A percentile compares a stretch with the other conserved stretches of the same genome.
phyloP scores from a whole-genome alignment of 805 yeast species.

The Ogataea neopini region DNA sequence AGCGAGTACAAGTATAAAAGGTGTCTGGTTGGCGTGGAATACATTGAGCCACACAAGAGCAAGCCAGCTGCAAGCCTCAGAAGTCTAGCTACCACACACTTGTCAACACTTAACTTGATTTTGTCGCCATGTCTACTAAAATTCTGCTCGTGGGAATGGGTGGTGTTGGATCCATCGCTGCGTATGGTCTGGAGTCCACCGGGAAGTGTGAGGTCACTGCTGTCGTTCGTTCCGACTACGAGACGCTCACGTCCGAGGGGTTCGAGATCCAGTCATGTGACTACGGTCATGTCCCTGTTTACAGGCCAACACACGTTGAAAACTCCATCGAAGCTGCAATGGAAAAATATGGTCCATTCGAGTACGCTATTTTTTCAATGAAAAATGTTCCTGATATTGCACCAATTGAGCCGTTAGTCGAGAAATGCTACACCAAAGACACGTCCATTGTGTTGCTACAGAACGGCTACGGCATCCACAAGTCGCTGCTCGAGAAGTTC shows the following conservation, averaged over 20 bases:
- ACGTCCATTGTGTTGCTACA: slow-evolving; percentile 41
- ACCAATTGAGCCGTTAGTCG: slow-evolving; percentile 41
- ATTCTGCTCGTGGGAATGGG: slow-evolving; percentile 78
- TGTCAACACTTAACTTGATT: no score
- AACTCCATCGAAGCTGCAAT: slow-evolving; percentile 49
- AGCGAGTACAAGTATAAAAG: not conserved
- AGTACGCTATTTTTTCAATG: slow-evolving; percentile 60
- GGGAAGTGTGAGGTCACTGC: slow-evolving; percentile 55
- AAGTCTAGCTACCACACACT: no score
- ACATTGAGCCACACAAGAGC: no score
- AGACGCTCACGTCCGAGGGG: slow-evolving; percentile 51
- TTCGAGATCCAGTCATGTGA: slow-evolving; percentile 60
- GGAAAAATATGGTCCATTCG: slow-evolving; percentile 41
- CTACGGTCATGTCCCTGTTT: slow-evolving; percentile 54
- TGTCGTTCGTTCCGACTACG: slow-evolving; percentile 67
- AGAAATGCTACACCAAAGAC: slow-evolving; percentile 28
- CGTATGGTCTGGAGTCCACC: slow-evolving; percentile 55
- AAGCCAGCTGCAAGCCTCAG: no score
- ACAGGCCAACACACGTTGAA: slow-evolving; percentile 52
- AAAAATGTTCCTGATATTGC: slow-evolving; percentile 67
- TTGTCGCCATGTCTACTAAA: slow-evolving; percentile 24
- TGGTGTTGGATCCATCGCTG: slow-evolving; percentile 82
- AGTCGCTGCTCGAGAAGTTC: slow-evolving; percentile 33
- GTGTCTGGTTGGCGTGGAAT: no score
- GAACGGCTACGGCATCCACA: slow-evolving; percentile 43